Evolutionary conservation across 805 yeast species (phyloP).

Genomic region (Blastobotrys muscicola): DNA sequence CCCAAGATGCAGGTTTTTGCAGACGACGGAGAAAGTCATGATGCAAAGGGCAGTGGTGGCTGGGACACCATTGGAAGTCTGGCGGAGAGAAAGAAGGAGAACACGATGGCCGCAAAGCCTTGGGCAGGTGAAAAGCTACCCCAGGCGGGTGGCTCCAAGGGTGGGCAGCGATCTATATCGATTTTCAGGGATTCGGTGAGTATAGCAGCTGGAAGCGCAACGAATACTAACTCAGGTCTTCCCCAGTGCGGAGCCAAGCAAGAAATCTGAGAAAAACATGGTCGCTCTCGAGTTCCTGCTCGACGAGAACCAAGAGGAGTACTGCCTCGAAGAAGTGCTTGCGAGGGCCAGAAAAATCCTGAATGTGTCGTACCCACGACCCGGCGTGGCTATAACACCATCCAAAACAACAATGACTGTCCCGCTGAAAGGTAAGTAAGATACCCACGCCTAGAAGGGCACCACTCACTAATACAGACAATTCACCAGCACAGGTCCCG

Average conservation of each 20-base stretch:
- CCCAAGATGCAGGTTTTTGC: slow-evolving; percentile 35
- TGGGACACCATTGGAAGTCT: slow-evolving; percentile 44
- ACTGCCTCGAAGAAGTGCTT: slow-evolving; percentile 54
- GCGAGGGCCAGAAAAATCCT: slow-evolving; percentile 38
- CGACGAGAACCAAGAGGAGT: slow-evolving; percentile 37
- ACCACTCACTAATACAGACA: slow-evolving; percentile 2
- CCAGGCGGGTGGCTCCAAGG: slow-evolving; percentile 6
- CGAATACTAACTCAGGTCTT: slow-evolving; percentile 2
- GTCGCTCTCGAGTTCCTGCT: slow-evolving; percentile 16
- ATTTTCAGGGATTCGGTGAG: slow-evolving; percentile 11
- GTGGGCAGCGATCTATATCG: slow-evolving; percentile 2
- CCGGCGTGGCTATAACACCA: slow-evolving; percentile 18
- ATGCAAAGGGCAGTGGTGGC: slow-evolving; percentile 15
- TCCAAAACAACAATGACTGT: slow-evolving; percentile 24
- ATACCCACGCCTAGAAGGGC: not conserved
- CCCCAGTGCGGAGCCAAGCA: slow-evolving; percentile 6
- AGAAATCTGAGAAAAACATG: slow-evolving; percentile 12
- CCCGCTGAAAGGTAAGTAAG: slow-evolving; percentile 36
- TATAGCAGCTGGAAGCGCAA: not conserved
- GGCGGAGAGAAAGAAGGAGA: slow-evolving; percentile 52
- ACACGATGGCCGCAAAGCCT: slow-evolving; percentile 41
- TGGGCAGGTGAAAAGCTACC: slow-evolving; percentile 51
- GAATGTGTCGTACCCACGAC: slow-evolving; percentile 8
- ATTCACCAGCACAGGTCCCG: slow-evolving; percentile 26
- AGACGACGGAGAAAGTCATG: slow-evolving; percentile 25